phyloP scores from a whole-genome alignment of 805 yeast genomes.

The Nakazawaea wyomingensis region DNA sequence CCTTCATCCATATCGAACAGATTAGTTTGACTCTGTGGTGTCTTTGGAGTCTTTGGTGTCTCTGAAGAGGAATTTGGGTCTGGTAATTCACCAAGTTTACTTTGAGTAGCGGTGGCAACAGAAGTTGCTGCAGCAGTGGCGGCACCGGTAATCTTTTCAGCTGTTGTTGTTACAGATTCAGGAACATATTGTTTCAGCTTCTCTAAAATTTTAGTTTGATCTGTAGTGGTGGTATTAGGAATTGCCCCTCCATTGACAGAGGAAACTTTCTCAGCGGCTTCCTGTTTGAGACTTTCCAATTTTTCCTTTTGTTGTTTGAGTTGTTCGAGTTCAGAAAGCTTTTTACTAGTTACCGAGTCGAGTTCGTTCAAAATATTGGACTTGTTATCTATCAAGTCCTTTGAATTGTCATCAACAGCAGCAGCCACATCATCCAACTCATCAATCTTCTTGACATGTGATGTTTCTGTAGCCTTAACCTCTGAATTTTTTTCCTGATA shows the following conservation, averaged over 20 bases:
- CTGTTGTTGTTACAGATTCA: not conserved
- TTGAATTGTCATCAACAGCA: slow-evolving; percentile 15
- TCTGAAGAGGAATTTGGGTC: not conserved
- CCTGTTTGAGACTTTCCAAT: slow-evolving; percentile 3
- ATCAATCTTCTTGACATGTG: not conserved
- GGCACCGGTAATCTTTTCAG: not conserved
- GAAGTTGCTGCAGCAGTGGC: slow-evolving; percentile 7
- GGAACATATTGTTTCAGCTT: slow-evolving; percentile 3
- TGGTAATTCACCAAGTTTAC: slow-evolving; percentile 8
- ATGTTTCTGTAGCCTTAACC: not conserved
- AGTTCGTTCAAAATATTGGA: slow-evolving; percentile 7
- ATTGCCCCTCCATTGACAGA: no score
- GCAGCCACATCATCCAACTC: not conserved
- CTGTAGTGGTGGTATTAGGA: no score
- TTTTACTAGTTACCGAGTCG: not conserved
- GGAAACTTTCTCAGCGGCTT: not conserved
- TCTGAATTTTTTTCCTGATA: not conserved
- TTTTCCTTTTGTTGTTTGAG: slow-evolving; percentile 4
- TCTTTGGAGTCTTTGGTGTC: not conserved
- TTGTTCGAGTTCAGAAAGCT: slow-evolving; percentile 1
- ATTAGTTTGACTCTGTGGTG: not conserved
- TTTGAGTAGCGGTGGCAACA: slow-evolving; percentile 8
- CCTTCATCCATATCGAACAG: slow-evolving; percentile 12
- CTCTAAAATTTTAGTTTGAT: no score
- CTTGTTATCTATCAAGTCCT: slow-evolving; percentile 17